Base-by-base conservation (phyloP, 495 filamentous ascomycete genomes). In the Aspergillus heteromorphus region DNA sequence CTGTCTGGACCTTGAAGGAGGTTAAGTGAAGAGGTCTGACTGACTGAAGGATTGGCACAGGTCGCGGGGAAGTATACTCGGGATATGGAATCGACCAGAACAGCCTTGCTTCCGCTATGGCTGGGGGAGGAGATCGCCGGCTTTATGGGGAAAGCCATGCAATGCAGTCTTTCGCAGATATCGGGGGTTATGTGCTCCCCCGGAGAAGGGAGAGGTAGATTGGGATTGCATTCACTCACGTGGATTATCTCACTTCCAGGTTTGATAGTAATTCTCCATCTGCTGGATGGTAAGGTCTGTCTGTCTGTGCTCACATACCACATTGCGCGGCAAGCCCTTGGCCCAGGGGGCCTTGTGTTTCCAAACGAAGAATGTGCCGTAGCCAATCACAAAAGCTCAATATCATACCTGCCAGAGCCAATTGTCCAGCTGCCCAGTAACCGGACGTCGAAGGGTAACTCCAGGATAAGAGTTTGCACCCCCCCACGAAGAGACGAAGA, bases 161-260 rank as follows among this genome's bases (percentile, higher is more conserved):
- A 49, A 60, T 59, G 61, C 57, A 49, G 40, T 62, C 70, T 16
- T 65, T 72, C 40, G 38, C 49, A 27, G 52, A 50, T 48, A 65
- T 72, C 49, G 69, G 67, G 8, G 69, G 69, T 0, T 70, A 70
- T 58, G 59, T 67, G 8, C 53, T 66, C 13, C 63, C 65, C 10
- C 11, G 16, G 4, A n/a, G n/a, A 14, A n/a, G 6, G 8, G 27
- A 47, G 14, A 27, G 13, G 10, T 34, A 4, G n/a, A n/a, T n/a
- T n/a, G n/a, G n/a, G n/a, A 0, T 23, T 34, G 17, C 27, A 47
- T 47, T 19, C 5, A 38, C n/a, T 38, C 34, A 38, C 34, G 34
- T 38, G 34, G n/a, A 38, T n/a, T 13, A n/a, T 14, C 13, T n/a
- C 34, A 9, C n/a, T 13, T 38, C n/a, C 34, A n/a, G 34, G 13